Base-by-base conservation (phyloP, 441 rosid genomes). In the Codiaeum variegatum region DNA sequence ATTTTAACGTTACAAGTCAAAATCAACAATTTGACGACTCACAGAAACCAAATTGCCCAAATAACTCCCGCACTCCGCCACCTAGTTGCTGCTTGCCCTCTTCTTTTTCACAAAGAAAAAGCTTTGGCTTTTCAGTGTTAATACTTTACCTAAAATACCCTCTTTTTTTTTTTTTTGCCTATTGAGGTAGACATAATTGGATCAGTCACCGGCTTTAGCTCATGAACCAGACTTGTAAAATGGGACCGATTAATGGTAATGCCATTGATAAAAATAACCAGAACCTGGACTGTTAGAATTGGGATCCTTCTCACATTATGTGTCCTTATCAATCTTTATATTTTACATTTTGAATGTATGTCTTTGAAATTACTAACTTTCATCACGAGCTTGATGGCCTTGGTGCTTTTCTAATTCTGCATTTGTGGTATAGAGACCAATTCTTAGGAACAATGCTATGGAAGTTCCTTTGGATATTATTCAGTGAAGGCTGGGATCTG, bases 61-160 rank as follows among this genome's bases (percentile, higher is more conserved):
- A 52, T 18, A 47, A 15, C 52, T 10, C 23, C 12, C 56, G 8
- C 21, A 52, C 58, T 52, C 9, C 56, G 56, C 56, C 56, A 52
- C 56, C 56, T 21, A 52, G 24, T 21, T 52, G 24, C 24, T 7
- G 58, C 55, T 49, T 18, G 55, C 55, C 21, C n/a, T 46, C 5
- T 4, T 52, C 24, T 52, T 52, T 6, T 52, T 52, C 58, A 52
- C 26, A 19, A 49, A 23, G 21, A 5, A 19, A 21, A 52, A 52
- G 58, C 58, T n/a, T 52, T 19, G 23, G 24, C 58, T 13, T 23
- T 52, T 52, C 26, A 6, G 58, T n/a, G 26, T 52, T 21, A 40
- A 40, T 40, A 52, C 26, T n/a, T 52, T 52, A 52, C 58, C 58
- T 52, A 52, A 52, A 52, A 52, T 52, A 52, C 58, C 58, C 58